These are phyloP conservation scores for Withania somnifera DNA, from an alignment of 305 asterid genomes.

Conservation along the genomic window DNA sequence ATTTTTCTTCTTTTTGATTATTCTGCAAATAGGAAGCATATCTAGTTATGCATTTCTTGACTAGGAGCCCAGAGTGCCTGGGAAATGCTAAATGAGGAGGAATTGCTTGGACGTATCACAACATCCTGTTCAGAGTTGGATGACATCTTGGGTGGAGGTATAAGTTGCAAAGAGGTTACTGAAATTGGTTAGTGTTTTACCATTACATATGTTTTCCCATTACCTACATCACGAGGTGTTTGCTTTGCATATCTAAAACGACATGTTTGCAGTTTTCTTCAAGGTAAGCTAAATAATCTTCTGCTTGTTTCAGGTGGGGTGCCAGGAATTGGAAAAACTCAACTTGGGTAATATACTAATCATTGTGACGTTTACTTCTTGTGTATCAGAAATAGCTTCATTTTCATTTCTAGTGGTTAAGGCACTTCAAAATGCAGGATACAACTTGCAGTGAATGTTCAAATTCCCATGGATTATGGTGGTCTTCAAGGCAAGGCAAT, in stretches of 20 bases:
- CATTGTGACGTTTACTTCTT: slow-evolving; percentile 2
- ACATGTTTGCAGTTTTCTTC: background rate
- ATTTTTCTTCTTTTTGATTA: background rate
- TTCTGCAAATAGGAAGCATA: background rate
- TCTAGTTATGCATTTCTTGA: background rate
- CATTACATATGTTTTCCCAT: background rate
- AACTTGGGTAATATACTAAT: slow-evolving; percentile 93
- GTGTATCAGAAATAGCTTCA: slow-evolving; percentile 3
- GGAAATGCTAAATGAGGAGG: slow-evolving; percentile 90
- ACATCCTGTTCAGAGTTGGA: slow-evolving; percentile 84
- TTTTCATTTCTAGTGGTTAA: background rate
- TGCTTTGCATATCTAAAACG: background rate
- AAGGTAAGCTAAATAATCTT: background rate
- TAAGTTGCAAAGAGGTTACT: slow-evolving; percentile 81
- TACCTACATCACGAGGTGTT: background rate
- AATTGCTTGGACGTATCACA: slow-evolving; percentile 49
- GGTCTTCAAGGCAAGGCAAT: slow-evolving; percentile 93
- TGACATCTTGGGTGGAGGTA: slow-evolving; percentile 81
- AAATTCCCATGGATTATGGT: slow-evolving; percentile 76
- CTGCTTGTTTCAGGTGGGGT: slow-evolving; percentile 70
- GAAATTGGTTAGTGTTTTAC: slow-evolving; percentile 63
- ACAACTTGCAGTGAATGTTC: slow-evolving; percentile 87
- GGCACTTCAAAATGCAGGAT: slow-evolving; percentile 37
- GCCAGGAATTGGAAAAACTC: slow-evolving; percentile 95
- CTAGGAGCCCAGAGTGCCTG: slow-evolving; percentile 89